Percentiles rank a stretch among this genome's conserved stretches.
Conservation (phyloP, 352 stramenopile genomes). For the Phytophthora fragariaefolia region DNA sequence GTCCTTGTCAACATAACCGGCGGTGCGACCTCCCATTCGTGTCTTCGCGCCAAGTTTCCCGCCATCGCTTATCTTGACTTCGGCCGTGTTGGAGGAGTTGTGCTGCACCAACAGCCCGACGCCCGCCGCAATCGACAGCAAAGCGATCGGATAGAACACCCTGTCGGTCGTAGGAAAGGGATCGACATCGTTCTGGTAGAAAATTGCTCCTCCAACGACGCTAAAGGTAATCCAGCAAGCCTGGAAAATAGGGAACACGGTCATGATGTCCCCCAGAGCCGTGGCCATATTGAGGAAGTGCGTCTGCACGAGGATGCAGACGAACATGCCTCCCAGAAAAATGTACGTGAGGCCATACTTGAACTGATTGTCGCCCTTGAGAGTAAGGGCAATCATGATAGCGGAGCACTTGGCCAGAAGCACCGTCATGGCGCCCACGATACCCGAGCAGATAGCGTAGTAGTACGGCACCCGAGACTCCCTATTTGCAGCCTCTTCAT, state of each 20-base stretch:
- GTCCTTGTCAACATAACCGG: constrained; percentile 42
- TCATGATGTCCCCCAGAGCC: constrained; percentile 87
- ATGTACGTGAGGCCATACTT: constrained; percentile 86
- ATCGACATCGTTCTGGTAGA: constrained; percentile 79
- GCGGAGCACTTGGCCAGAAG: constrained; percentile 86
- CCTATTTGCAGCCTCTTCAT: constrained; percentile 39
- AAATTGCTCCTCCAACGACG: constrained; percentile 83
- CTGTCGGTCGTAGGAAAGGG: constrained; percentile 60
- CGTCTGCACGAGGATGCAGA: constrained; percentile 87
- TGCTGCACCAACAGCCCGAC: constrained; percentile 81
- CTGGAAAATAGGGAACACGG: constrained; percentile 90
- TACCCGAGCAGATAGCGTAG: constrained; percentile 88
- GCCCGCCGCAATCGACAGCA: constrained; percentile 72
- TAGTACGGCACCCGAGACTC: constrained; percentile 79
- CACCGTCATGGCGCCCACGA: constrained; percentile 86
- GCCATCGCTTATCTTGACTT: background rate
- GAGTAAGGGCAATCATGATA: constrained; percentile 84
- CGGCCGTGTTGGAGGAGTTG: constrained; percentile 33
- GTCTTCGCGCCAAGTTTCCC: constrained; percentile 28
- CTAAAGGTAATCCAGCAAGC: constrained; percentile 91
- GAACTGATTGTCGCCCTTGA: constrained; percentile 90
- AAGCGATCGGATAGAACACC: constrained; percentile 76
- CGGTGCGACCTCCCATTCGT: background rate
- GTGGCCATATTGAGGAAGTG: constrained; percentile 91
- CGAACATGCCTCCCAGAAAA: constrained; percentile 87